A percentile compares a stretch with the other conserved stretches of the same genome.
phyloP scores from a whole-genome alignment of 2,329 filamentous ascomycete species.

The Colletotrichum orbiculare region DNA sequence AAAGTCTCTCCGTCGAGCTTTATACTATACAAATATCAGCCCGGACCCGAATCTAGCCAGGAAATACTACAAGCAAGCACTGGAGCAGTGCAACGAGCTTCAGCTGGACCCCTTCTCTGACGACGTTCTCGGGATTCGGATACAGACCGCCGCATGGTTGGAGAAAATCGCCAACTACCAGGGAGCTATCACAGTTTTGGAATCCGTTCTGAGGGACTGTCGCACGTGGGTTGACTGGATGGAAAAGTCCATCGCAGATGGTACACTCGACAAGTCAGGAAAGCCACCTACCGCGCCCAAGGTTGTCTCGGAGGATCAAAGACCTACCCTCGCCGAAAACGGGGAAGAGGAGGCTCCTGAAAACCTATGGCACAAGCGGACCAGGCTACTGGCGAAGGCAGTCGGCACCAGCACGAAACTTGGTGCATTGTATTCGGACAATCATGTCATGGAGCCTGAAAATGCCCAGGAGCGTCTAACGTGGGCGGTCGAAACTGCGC shows the following conservation, averaged over 20 bases:
- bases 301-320: constrained; percentile 12
- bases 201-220: constrained; percentile 79
- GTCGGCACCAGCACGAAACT: constrained; percentile 85
- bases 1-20: constrained; percentile 81
- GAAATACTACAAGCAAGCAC: constrained; percentile 84
- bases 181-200: constrained; percentile 80
- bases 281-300: constrained; percentile 40
- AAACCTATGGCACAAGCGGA: constrained; percentile 67
- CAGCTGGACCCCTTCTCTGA: constrained; percentile 90
- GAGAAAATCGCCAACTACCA: constrained; percentile 79
- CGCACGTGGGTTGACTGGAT: constrained; percentile 67
- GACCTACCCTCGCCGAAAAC: constrained; percentile 35
- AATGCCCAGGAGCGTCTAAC: constrained; percentile 80
- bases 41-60: constrained; percentile 81
- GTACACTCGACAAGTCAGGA: constrained; percentile 55
- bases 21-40: constrained; percentile 86
- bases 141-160: constrained; percentile 82
- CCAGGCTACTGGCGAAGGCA: constrained; percentile 76
- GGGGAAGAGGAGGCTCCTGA: constrained; percentile 51
- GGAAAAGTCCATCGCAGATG: constrained; percentile 61
- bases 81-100: constrained; percentile 77
- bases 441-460: constrained; percentile 79
- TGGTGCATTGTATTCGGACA: constrained; percentile 82
- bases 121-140: constrained; percentile 89
- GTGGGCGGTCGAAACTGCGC: constrained; percentile 82